Evolutionary conservation across 2,329 filamentous ascomycete genomes (phyloP).

Genomic region (Stromatinia cepivora): DNA sequence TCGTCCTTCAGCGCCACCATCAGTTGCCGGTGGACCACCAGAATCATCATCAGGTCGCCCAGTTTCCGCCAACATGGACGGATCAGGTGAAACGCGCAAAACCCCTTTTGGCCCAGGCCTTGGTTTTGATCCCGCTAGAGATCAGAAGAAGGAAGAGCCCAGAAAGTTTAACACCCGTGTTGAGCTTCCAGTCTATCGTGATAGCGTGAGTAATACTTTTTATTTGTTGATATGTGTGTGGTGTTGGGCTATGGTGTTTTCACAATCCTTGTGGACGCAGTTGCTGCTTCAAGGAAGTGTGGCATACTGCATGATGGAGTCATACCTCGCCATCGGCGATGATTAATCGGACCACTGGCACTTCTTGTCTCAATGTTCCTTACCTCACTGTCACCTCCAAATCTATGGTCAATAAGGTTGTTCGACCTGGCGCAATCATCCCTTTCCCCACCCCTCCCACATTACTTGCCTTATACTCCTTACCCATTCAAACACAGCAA

Average conservation of each 20-base stretch:
- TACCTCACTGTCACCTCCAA: not conserved
- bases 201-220: conserved; percentile 14
- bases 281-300: conserved; percentile 15
- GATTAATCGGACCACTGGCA: not conserved
- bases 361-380: not conserved
- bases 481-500: not conserved
- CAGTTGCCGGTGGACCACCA: not conserved
- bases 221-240: not conserved
- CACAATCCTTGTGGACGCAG: no score
- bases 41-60: not conserved
- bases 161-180: conserved; percentile 48
- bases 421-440: not conserved
- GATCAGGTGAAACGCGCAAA: conserved; percentile 13
- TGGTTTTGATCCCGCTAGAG: conserved; percentile 48
- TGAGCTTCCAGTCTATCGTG: conserved; percentile 45
- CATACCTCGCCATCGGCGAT: no score
- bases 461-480: not conserved
- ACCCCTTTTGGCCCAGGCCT: conserved; percentile 35
- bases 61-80: conserved; percentile 13
- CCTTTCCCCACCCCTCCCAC: no score
- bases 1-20: not conserved
- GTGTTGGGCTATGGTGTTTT: not conserved
- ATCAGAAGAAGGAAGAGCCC: conserved; percentile 30
- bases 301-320: not conserved
- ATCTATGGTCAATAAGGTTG: not conserved